Base-by-base conservation (phyloP, 2,329 filamentous ascomycete species). In the Mycosphaerella sp. region DNA sequence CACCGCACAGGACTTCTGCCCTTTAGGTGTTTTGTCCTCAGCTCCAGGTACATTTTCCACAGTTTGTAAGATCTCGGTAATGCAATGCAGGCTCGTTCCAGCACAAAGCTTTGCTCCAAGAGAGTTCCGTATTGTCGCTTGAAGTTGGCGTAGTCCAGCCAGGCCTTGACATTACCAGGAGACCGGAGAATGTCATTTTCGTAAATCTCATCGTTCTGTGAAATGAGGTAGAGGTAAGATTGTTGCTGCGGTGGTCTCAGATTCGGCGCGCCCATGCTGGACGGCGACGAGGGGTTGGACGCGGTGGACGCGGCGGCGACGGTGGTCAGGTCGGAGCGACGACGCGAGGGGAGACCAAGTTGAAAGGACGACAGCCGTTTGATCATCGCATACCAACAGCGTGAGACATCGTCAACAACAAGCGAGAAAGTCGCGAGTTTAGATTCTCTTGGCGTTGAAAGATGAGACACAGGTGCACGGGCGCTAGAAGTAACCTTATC, bases 51-150 rank as follows among this genome's bases (percentile, higher is more conserved):
- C 81, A 95, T 83, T 73, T 95, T 97, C 93, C 93, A 98, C 43
- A 98, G 77, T 74, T 98, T 98, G 75, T 95, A 98, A 25, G 91
- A 97, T 61, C 93, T 82, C 44, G 93, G 93, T 41, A 98, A 79
- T 63, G 94, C 86, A 57, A 81, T 77, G 70, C 91, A 96, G 52
- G 93, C 91, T 65, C 93, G 82, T 72, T 97, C 93, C 74, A 97
- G 86, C 34, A 85, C 80, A 66, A 85, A 86, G 45, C 89, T 87
- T 72, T 95, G 91, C 73, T 97, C 91, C 48, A 88, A 81, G 39
- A 87, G 66, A 40, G 80, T 87, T 61, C 90, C 91, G 78, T 95
- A 86, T 62, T 89, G 86, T 61, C 82, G 74, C 73, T 98, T 98
- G 78, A 87, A 90, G 60, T 89, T 84, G 68, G 91, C 87, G 71